A percentile compares a stretch with the other conserved stretches of the same genome.
Evolutionary conservation across 2,329 filamentous ascomycete species (phyloP).

Genomic region (Lomentospora prolificans): DNA sequence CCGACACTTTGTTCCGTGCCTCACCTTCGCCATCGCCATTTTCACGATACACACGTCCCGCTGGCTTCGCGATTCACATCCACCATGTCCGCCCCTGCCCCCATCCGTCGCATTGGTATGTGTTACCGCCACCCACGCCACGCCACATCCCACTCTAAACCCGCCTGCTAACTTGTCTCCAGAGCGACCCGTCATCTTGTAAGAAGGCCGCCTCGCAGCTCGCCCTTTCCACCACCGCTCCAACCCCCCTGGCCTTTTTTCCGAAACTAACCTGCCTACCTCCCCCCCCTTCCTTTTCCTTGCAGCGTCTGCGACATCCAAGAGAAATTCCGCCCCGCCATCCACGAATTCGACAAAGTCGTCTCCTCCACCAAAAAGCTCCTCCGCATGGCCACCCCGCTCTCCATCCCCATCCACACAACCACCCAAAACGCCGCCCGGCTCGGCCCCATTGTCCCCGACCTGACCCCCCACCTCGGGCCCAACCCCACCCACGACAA

Average conservation of each 20-base stretch:
- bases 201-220: constrained; percentile 15
- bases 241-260: too few species aligned
- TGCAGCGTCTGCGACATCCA: constrained; percentile 91
- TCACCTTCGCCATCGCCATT: neutral
- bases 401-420: constrained; percentile 69
- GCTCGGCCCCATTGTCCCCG: constrained; percentile 69
- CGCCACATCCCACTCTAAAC: too few species aligned
- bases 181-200: constrained; percentile 42
- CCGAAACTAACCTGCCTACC: neutral
- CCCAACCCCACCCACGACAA: constrained; percentile 59
- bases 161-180: neutral
- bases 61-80: neutral
- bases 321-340: constrained; percentile 78
- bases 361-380: constrained; percentile 60
- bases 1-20: neutral
- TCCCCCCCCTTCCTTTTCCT: too few species aligned
- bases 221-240: too few species aligned
- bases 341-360: constrained; percentile 76
- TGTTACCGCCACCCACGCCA: too few species aligned
- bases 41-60: neutral
- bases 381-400: constrained; percentile 51
- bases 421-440: constrained; percentile 77
- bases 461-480: constrained; percentile 48
- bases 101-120: constrained; percentile 3
- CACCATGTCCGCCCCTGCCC: neutral